phyloP scores from a whole-genome alignment of 495 filamentous ascomycete species.

The Aspergillus taichungensis region DNA sequence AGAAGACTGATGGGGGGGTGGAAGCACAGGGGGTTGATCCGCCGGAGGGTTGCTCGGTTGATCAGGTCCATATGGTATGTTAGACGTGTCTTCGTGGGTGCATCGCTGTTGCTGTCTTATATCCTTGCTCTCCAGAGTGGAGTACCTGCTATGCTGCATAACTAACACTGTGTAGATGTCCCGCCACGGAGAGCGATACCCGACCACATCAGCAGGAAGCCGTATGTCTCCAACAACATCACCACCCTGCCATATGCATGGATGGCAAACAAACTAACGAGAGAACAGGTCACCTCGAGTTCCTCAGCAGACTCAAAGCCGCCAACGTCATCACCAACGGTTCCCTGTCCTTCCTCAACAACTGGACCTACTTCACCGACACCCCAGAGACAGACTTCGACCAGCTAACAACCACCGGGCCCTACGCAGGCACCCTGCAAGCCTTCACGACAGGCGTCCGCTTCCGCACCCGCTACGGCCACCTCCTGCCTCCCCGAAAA shows the following conservation, averaged over 20 bases:
- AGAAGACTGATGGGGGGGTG: conserved; percentile 36
- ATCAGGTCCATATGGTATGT: conserved; percentile 52
- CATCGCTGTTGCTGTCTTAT: not conserved
- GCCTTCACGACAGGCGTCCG: conserved; percentile 50
- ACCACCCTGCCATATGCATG: not conserved
- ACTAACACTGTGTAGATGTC: conserved; percentile 37
- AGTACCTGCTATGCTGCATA: not conserved
- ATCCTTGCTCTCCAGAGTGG: not conserved
- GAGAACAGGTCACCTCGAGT: conserved; percentile 40
- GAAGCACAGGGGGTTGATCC: conserved; percentile 28
- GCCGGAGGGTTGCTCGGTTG: conserved; percentile 40
- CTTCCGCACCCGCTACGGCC: conserved; percentile 44
- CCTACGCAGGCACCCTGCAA: conserved; percentile 46
- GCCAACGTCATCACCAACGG: conserved; percentile 35
- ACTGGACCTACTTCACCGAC: conserved; percentile 48
- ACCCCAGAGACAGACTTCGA: conserved; percentile 34
- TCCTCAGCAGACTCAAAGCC: conserved; percentile 37
- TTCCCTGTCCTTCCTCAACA: conserved; percentile 43
- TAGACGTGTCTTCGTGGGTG: not conserved
- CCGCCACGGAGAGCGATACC: conserved; percentile 51
- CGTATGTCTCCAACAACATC: conserved; percentile 27
- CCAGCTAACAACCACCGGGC: conserved; percentile 49
- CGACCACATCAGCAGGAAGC: conserved; percentile 41
- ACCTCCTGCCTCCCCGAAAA: conserved; percentile 26
- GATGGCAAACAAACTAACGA: not conserved